Percentiles rank a stretch among this genome's conserved stretches.
Conservation (phyloP, 208 protist species). For the Leishmania braziliensis region DNA sequence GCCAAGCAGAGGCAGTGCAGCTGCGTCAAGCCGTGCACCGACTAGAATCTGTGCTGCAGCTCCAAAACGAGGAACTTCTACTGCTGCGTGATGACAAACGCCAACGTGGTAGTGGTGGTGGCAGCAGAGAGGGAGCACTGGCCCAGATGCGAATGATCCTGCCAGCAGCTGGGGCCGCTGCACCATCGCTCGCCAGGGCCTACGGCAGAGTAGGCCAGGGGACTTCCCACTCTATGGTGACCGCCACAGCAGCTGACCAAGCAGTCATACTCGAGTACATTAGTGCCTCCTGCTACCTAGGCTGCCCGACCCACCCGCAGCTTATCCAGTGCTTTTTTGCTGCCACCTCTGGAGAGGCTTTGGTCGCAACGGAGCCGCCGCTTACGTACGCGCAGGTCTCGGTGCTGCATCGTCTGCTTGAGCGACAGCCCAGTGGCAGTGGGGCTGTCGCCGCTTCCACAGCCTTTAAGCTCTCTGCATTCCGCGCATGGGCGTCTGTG, state of each 20-base stretch:
- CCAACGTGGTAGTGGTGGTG: conserved; percentile 6
- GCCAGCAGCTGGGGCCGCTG: not conserved
- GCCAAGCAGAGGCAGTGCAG: conserved; percentile 5
- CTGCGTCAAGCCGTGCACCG: conserved; percentile 12
- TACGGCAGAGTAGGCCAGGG: not conserved
- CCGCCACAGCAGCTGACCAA: conserved; percentile 1
- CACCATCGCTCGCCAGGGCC: not conserved
- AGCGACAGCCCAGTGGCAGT: not conserved
- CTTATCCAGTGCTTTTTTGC: conserved; percentile 11
- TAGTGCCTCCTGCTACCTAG: conserved; percentile 8
- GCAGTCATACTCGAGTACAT: conserved; percentile 9
- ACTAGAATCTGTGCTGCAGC: conserved; percentile 11
- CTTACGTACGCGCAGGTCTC: conserved; percentile 15
- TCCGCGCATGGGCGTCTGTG: conserved; percentile 3
- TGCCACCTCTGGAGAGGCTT: conserved; percentile 1
- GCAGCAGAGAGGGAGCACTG: not conserved
- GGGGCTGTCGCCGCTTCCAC: not conserved
- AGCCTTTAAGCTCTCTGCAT: not conserved
- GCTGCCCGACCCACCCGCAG: conserved; percentile 13
- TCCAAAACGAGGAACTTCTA: not conserved
- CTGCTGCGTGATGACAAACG: not conserved
- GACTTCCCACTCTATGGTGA: not conserved
- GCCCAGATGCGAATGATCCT: not conserved
- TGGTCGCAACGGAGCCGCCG: conserved; percentile 13
- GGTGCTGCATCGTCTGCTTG: conserved; percentile 7